These are phyloP conservation scores for Kluyveromyces marxianus DNA, from an alignment of 1,139 yeast genomes.

Conservation along the genomic window DNA sequence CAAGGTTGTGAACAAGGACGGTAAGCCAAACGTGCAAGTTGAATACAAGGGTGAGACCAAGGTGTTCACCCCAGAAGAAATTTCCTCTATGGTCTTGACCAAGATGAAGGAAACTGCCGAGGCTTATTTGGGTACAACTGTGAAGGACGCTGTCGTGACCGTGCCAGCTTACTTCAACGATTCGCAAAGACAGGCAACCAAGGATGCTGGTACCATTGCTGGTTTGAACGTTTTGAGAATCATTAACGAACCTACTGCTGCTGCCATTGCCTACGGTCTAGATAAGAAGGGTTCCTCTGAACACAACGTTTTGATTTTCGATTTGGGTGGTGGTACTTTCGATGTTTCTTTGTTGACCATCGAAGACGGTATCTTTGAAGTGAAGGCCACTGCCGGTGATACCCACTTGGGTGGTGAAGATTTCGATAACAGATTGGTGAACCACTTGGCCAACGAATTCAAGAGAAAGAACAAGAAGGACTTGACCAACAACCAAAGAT, in stretches of 20 bases:
- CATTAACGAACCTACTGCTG: slow-evolving; percentile 97
- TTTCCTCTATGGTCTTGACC: slow-evolving; percentile 56
- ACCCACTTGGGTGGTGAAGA: slow-evolving; percentile 98
- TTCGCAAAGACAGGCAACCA: slow-evolving; percentile 97
- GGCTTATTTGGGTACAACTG: slow-evolving; percentile 51
- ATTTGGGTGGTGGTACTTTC: slow-evolving; percentile 97
- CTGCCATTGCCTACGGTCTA: slow-evolving; percentile 95
- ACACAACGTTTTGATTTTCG: slow-evolving; percentile 86
- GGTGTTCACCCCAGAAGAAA: slow-evolving; percentile 58
- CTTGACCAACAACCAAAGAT: slow-evolving; percentile 64
- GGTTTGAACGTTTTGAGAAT: slow-evolving; percentile 92
- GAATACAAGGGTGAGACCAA: slow-evolving; percentile 61
- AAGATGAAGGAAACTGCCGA: slow-evolving; percentile 68
- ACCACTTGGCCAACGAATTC: slow-evolving; percentile 68
- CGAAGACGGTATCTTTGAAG: slow-evolving; percentile 95
- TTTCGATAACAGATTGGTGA: slow-evolving; percentile 72
- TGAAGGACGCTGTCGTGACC: slow-evolving; percentile 70
- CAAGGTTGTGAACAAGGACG: slow-evolving; percentile 47
- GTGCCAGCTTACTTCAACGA: slow-evolving; percentile 97
- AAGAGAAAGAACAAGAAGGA: slow-evolving; percentile 77
- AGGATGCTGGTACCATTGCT: slow-evolving; percentile 96
- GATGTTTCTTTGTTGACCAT: slow-evolving; percentile 90
- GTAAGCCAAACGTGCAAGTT: slow-evolving; percentile 55
- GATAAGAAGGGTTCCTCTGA: slow-evolving; percentile 76
- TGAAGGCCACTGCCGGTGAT: slow-evolving; percentile 97